These are phyloP conservation scores for Hygrophorus pudorinus DNA, from an alignment of 768 basidiomycete species.

Conservation along the genomic window DNA sequence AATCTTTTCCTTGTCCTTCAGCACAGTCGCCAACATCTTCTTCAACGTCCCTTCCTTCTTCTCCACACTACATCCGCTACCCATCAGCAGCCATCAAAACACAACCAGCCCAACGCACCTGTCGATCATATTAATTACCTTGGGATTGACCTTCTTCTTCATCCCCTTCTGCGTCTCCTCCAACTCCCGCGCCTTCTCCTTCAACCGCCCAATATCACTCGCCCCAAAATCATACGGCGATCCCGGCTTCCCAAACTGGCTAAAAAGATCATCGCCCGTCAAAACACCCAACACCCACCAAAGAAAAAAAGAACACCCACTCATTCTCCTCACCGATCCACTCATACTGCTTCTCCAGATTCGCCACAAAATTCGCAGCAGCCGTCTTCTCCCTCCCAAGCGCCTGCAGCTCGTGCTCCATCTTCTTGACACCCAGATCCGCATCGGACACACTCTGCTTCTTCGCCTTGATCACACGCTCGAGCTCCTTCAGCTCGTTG, in stretches of 20 bases:
- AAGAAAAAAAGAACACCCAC: slow-evolving; percentile 36
- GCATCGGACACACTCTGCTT: slow-evolving; percentile 59
- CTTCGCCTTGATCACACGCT: slow-evolving; percentile 72
- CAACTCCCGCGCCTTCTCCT: slow-evolving; percentile 61
- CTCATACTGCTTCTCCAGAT: slow-evolving; percentile 71
- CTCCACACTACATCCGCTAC: slow-evolving; percentile 56
- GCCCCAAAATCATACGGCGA: slow-evolving; percentile 73
- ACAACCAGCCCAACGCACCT: slow-evolving; percentile 39
- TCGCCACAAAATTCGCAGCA: slow-evolving; percentile 39
- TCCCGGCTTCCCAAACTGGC: slow-evolving; percentile 75
- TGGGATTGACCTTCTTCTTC: slow-evolving; percentile 94
- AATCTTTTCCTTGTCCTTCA: slow-evolving; percentile 92
- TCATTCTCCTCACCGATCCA: slow-evolving; percentile 88
- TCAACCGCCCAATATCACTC: slow-evolving; percentile 49
- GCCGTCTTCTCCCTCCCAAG: slow-evolving; percentile 56
- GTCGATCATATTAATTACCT: slow-evolving; percentile 94
- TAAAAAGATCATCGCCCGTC: slow-evolving; percentile 25
- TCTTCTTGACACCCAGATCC: slow-evolving; percentile 52
- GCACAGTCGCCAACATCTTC: slow-evolving; percentile 80
- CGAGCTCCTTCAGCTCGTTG: slow-evolving; percentile 76
- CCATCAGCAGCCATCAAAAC: not conserved
- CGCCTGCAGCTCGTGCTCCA: slow-evolving; percentile 59
- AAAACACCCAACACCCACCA: not conserved
- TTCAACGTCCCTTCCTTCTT: slow-evolving; percentile 82
- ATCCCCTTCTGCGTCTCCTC: slow-evolving; percentile 71